Percentiles rank a stretch among this genome's conserved stretches.
Conservation (phyloP, 1,139 yeast genomes). For the Lizanozyma gosingica region DNA sequence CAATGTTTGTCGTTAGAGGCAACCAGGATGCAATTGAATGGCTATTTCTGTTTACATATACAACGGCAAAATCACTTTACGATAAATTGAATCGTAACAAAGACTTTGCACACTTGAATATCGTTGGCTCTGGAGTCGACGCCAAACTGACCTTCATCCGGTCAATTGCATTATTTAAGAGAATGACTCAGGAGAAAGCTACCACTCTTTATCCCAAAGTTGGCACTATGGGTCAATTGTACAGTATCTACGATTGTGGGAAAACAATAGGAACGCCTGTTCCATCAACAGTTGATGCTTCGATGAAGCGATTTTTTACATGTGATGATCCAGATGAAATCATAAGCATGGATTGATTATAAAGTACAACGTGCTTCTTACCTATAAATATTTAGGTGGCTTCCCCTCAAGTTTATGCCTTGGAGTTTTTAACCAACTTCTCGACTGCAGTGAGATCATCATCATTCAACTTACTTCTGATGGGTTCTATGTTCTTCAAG, state of each 20-base stretch:
- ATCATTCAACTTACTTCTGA: constrained; percentile 39
- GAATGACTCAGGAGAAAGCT: constrained; percentile 41
- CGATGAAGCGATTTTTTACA: constrained; percentile 38
- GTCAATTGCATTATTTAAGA: constrained; percentile 45
- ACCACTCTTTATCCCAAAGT: constrained; percentile 17
- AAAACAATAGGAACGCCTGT: neutral
- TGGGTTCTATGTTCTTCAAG: constrained; percentile 31
- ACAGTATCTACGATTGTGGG: neutral
- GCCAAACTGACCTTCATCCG: constrained; percentile 36
- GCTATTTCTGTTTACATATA: constrained; percentile 47
- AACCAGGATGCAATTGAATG: constrained; percentile 42
- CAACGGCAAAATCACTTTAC: constrained; percentile 44
- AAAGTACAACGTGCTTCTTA: too few relatives aligned
- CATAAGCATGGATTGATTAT: constrained; percentile 12
- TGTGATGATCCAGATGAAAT: constrained; percentile 42
- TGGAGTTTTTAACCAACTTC: constrained; percentile 29
- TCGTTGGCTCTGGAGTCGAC: constrained; percentile 46
- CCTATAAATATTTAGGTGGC: too few relatives aligned
- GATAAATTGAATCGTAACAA: constrained; percentile 49
- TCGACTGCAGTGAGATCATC: constrained; percentile 46
- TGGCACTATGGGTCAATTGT: neutral
- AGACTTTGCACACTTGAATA: constrained; percentile 44
- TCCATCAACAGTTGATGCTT: constrained; percentile 20
- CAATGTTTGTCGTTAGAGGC: constrained; percentile 40
- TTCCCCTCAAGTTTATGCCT: too few relatives aligned